A percentile compares a stretch with the other conserved stretches of the same genome.
Evolutionary conservation across 768 basidiomycete species (phyloP).

Genomic region (Filobasidium floriforme): DNA sequence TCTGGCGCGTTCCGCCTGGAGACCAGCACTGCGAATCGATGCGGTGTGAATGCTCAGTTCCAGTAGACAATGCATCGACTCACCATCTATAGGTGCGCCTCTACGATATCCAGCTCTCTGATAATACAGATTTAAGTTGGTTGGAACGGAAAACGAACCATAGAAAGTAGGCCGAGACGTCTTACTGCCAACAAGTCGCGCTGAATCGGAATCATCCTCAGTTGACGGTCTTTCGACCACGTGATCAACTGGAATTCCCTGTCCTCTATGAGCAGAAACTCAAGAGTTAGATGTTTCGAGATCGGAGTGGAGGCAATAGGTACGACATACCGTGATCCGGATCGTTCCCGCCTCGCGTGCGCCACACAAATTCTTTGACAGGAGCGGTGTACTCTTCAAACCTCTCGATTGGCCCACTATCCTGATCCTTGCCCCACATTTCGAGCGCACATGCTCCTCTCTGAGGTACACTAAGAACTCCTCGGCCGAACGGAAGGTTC

Average conservation of each 20-base stretch:
- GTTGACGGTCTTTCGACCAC: slow-evolving; percentile 82
- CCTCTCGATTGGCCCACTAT: slow-evolving; percentile 51
- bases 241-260: slow-evolving; percentile 60
- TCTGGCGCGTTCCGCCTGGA: slow-evolving; percentile 42
- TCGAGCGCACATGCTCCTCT: slow-evolving; percentile 73
- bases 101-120: slow-evolving; percentile 44
- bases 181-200: slow-evolving; percentile 61
- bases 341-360: slow-evolving; percentile 52
- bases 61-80: background rate
- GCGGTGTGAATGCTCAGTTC: background rate
- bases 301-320: no score
- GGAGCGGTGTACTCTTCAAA: slow-evolving; percentile 88
- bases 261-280: slow-evolving; percentile 46
- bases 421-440: slow-evolving; percentile 59
- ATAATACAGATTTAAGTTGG: background rate
- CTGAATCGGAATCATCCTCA: slow-evolving; percentile 84
- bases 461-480: slow-evolving; percentile 79
- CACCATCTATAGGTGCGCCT: slow-evolving; percentile 39
- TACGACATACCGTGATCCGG: slow-evolving; percentile 54
- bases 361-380: slow-evolving; percentile 97
- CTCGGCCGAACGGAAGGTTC: slow-evolving; percentile 82
- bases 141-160: no score
- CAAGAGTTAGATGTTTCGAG: background rate
- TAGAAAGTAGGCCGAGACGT: no score
- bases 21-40: slow-evolving; percentile 29